Evolutionary conservation across 768 basidiomycete species (phyloP), one percentile per base, ranked within the genome.

Genomic region (Boletus eberwhitei): DNA sequence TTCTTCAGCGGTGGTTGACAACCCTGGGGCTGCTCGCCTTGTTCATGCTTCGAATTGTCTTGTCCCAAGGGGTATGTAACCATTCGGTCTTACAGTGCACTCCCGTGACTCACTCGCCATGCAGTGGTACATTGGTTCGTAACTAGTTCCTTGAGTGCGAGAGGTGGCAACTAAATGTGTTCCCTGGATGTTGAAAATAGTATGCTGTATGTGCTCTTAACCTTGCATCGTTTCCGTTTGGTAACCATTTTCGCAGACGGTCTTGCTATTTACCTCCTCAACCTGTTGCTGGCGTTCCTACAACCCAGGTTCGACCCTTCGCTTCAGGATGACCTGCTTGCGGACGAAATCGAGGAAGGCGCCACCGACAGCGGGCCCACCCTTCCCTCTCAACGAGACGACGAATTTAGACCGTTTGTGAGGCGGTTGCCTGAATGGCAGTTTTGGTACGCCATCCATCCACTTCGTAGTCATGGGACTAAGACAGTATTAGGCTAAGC

Each of bases 251-350:
- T 8, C 60, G 14, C 56, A 90, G 89, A 96, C 68, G 95, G 90
- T 17, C 87, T 90, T 61, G 94, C 92, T 31, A 98, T 97, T 62
- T 98, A 98, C 74, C 84, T 96, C 58, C 81, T 98, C 55, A 97
- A 99, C 75, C 84, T 99, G 50, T 85, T 99, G 51, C 82, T 99
- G 60, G 96, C 97, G 2, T 99, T 99, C 79, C 79, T 99, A 17
- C 95, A 98, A 77, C 97, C 97, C 34, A 91, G 88, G 70, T 98
- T 99, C 70, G 97, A 99, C 73, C 96, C 97, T 1, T 96, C 95
- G 2, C 76, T 98, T 32, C 89, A 94, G 60, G 92, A 92, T 43
- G 97, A 99, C 70, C 77, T 98, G 13, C 79, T 92, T 58, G 97
- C 93, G 2, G 90, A 95, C 60, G 95, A 98, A 66, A 88, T 97